Evolutionary conservation across 352 stramenopile species (phyloP), one percentile per base, ranked within the genome.

Genomic region (Phytophthora cryptogea): DNA sequence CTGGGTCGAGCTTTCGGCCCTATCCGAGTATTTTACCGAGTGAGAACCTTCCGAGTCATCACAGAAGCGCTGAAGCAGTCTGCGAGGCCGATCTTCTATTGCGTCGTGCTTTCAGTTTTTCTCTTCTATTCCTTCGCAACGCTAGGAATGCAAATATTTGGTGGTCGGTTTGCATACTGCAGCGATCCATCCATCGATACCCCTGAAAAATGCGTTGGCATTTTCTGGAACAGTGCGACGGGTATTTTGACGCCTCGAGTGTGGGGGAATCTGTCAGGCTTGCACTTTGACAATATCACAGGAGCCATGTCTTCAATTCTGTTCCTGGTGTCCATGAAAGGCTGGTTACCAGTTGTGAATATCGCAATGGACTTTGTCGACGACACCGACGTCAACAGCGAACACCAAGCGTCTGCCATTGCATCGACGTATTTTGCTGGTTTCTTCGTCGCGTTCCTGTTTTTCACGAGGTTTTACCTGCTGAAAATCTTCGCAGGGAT

Each of bases 121-220:
- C 57, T 92, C 5, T 94, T 96, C 39, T 92, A 92, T 61, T 88
- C 80, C 2, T 93, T 93, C 58, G 87, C 84, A 6, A 90, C 83
- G n/a, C 59, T 96, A 4, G 85, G 85, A 1, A 93, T 94, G 86
- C 80, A 95, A 51, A 86, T 90, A 31, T 95, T 94, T 37, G 80
- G 73, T 4, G 84, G 84, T 1, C 80, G 88, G 23, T 92, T 95
- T 31, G 78, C 84, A 9, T 80, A 88, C 30, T 96, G 87, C 72
- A 94, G 83, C 46, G 87, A 96, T 65, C 59, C 83, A 8, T 61
- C 52, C 1, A 68, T 94, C 5, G 64, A 78, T 1, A 71, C 76
- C 0, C 56, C 61, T 2, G 47, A 58, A 0, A 57, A 88, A 33
- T 96, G 86, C 27, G 61, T 86, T 6, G 87, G 87, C 0, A 76